Percentiles rank a stretch among this genome's conserved stretches.
Evolutionary conservation across 2,329 filamentous ascomycete species (phyloP).

Genomic region (Epichloe amarillans): DNA sequence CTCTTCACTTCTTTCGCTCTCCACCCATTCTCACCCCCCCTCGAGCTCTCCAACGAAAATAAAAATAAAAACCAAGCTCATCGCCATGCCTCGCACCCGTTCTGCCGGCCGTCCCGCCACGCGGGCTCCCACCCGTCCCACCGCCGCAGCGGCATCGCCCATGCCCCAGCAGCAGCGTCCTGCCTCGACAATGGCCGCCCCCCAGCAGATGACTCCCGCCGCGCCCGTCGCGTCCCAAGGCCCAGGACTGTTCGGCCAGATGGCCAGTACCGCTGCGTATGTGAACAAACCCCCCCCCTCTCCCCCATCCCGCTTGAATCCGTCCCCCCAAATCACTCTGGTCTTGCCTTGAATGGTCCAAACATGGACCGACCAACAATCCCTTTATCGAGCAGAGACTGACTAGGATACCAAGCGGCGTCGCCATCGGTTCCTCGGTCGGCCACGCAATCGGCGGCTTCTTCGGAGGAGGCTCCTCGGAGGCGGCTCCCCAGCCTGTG

Average conservation of each 20-base stretch:
- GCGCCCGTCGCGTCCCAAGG: conserved; percentile 45
- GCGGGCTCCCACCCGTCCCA: conserved; percentile 45
- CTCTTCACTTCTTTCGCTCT: conserved; percentile 5
- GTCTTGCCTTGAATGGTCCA: no score
- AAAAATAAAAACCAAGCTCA: background rate
- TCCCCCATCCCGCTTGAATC: no score
- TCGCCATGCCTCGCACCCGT: conserved; percentile 65
- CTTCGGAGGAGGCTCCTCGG: conserved; percentile 61
- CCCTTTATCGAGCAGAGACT: background rate
- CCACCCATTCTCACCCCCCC: background rate
- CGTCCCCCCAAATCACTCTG: background rate
- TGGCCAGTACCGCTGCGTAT: conserved; percentile 96
- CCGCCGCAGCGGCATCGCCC: conserved; percentile 43
- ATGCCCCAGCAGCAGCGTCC: conserved; percentile 52
- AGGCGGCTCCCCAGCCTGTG: conserved; percentile 33
- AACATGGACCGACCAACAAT: no score
- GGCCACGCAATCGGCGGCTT: conserved; percentile 87
- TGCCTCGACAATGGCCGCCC: conserved; percentile 52
- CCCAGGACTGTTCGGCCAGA: conserved; percentile 84
- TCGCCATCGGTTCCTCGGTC: conserved; percentile 88
- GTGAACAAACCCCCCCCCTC: conserved; percentile 30
- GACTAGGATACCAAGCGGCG: conserved; percentile 51
- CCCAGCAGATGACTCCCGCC: conserved; percentile 29
- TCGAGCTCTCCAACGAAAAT: background rate
- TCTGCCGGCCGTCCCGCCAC: conserved; percentile 39